These are phyloP conservation scores for Sporothrix inflata DNA, from an alignment of 2,329 filamentous ascomycete species.

Conservation along the genomic window DNA sequence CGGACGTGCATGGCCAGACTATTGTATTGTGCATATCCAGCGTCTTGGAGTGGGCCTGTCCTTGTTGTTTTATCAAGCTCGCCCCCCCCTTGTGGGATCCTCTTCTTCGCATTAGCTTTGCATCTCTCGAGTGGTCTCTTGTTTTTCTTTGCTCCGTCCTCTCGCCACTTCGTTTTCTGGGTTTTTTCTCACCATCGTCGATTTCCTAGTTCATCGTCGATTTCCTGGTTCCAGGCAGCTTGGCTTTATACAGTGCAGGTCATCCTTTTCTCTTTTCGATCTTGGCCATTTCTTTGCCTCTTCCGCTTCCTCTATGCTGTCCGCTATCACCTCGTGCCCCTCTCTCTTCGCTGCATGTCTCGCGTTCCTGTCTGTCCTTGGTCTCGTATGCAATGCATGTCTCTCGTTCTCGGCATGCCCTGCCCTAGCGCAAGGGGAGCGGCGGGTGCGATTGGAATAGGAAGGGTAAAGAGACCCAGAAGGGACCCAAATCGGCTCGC, in stretches of 20 bases:
- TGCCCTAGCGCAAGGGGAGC: not conserved
- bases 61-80: not conserved
- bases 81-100: not conserved
- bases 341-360: not conserved
- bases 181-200: slow-evolving; percentile 5
- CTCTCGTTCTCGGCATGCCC: not conserved
- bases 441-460: not conserved
- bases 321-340: not conserved
- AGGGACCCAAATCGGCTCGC: no score
- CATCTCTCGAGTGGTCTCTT: not conserved
- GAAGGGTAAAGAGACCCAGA: not conserved
- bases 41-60: slow-evolving; percentile 1
- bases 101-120: slow-evolving; percentile 10
- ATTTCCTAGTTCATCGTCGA: not conserved
- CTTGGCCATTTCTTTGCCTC: no score
- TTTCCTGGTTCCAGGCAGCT: not conserved
- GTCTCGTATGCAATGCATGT: not conserved
- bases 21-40: not conserved
- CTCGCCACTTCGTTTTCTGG: not conserved
- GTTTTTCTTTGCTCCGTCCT: not conserved
- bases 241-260: not conserved
- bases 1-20: not conserved
- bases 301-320: not conserved
- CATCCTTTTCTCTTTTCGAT: not conserved
- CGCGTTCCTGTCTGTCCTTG: not conserved